Evolutionary conservation across 78 protist genomes (phyloP), one percentile per base, ranked within the genome.

Genomic region (Polysphondylium violaceum): DNA sequence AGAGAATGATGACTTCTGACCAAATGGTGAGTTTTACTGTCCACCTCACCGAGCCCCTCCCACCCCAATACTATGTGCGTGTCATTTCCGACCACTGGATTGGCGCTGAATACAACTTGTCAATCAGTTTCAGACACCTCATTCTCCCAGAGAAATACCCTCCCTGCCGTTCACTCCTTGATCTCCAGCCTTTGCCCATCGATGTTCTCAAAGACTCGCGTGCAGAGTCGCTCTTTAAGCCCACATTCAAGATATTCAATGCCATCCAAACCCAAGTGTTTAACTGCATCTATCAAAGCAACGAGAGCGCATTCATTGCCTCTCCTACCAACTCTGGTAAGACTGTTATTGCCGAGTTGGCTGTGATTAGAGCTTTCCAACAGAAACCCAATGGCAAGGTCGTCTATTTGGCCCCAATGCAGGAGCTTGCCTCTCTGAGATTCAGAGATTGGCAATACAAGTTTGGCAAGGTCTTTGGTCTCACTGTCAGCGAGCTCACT

Each of bases 321-420:
- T 99, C 99, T 16, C 99, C 99, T 25, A 85, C 99, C 2, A 99
- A 98, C 36, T 59, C 96, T 8, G 99, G 99, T 25, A 98, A 98
- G 85, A 98, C 99, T 6, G 64, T 97, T 40, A 90, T 96, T 55
- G 99, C 99, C 2, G 99, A 99, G 91, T 74, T 99, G 36, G 98
- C 99, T 2, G 3, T 98, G n/a, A 40, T 98, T 29, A 76, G 97
- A 16, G 4, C 74, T 59, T 41, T 97, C 29, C 2, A 31, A n/a
- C 38, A 85, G 35, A 69, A 75, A 9, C 93, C 96, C 16, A 25
- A 50, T 3, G 76, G 76, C 50, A 50, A 61, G 14, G 71, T 55
- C 40, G 95, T 96, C 9, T 96, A 93, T 64, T 55, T 96, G 1
- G 95, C 95, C 19, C 95, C 96, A 29, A 31, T 60, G 43, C 76